Conservation (phyloP, 306 rosid species). For the Vicia villosa region DNA sequence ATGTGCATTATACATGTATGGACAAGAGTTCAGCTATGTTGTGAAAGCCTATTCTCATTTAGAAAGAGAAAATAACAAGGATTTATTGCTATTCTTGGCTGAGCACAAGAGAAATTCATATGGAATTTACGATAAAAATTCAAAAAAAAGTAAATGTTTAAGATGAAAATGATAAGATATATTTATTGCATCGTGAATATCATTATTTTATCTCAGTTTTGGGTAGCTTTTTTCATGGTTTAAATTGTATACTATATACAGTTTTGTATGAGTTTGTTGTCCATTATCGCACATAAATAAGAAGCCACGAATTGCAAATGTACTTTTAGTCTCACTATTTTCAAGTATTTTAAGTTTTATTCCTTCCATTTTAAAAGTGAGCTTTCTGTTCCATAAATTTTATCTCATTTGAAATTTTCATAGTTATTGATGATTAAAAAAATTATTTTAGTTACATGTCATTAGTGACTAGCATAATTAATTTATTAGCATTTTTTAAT, state of each 20-base stretch:
- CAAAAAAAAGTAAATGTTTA: neutral
- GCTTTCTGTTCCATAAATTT: too few relatives aligned
- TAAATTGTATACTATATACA: neutral
- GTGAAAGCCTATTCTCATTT: conserved; percentile 48
- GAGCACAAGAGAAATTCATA: conserved; percentile 45
- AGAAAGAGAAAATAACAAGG: conserved; percentile 43
- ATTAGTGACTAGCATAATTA: too few relatives aligned
- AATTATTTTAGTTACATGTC: too few relatives aligned
- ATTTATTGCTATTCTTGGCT: conserved; percentile 56
- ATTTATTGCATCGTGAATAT: neutral
- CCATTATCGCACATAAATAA: too few relatives aligned
- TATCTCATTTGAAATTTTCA: too few relatives aligned
- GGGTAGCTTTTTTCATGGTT: neutral
- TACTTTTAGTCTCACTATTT: too few relatives aligned
- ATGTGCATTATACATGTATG: conserved; percentile 71
- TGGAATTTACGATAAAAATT: conserved; percentile 40
- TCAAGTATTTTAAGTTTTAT: too few relatives aligned
- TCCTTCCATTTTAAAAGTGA: too few relatives aligned
- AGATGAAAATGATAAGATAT: neutral
- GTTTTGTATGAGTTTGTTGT: neutral
- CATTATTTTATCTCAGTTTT: neutral
- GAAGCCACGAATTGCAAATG: too few relatives aligned
- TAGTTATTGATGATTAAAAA: too few relatives aligned
- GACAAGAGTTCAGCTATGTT: conserved; percentile 53
- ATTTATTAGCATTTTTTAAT: too few relatives aligned